Conservation (phyloP, 2,329 filamentous ascomycete species). For the Aspergillus sp. region DNA sequence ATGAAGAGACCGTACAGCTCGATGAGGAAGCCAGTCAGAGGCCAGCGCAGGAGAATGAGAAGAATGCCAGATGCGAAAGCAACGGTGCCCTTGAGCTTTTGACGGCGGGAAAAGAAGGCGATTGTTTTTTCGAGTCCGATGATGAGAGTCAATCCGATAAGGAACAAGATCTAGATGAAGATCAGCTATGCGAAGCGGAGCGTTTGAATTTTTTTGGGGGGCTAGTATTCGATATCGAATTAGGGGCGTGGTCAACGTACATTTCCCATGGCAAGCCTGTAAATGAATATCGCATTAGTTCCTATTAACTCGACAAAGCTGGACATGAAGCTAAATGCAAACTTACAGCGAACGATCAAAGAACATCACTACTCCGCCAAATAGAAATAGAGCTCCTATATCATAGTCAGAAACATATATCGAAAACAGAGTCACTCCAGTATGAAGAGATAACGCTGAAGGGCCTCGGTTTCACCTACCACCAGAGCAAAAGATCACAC, state of each 20-base stretch:
- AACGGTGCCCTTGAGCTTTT: slow-evolving; percentile 86
- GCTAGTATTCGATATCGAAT: slow-evolving; percentile 1
- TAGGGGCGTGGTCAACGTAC: slow-evolving; percentile 44
- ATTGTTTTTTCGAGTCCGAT: slow-evolving; percentile 89
- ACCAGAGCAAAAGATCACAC: slow-evolving; percentile 94
- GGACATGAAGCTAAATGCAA: background rate
- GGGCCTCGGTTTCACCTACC: slow-evolving; percentile 58
- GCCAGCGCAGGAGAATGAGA: slow-evolving; percentile 86
- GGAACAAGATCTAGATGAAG: slow-evolving; percentile 76
- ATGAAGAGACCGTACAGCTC: slow-evolving; percentile 91
- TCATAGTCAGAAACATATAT: slow-evolving; percentile 6
- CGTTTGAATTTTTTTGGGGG: slow-evolving; percentile 1
- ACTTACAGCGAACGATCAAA: slow-evolving; percentile 93
- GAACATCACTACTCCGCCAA: slow-evolving; percentile 92
- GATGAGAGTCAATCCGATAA: slow-evolving; percentile 92
- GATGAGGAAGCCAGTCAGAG: slow-evolving; percentile 81
- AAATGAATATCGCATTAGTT: slow-evolving; percentile 2
- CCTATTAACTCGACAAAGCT: background rate
- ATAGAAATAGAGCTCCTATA: slow-evolving; percentile 85
- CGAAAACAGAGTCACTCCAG: background rate
- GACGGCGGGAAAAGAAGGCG: slow-evolving; percentile 87
- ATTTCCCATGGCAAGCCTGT: slow-evolving; percentile 94
- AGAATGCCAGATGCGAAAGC: slow-evolving; percentile 80
- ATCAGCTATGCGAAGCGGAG: no score
- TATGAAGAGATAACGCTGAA: no score